phyloP scores from a whole-genome alignment of 1,284 basidiomycete genomes.

The Ganoderma lucidum region DNA sequence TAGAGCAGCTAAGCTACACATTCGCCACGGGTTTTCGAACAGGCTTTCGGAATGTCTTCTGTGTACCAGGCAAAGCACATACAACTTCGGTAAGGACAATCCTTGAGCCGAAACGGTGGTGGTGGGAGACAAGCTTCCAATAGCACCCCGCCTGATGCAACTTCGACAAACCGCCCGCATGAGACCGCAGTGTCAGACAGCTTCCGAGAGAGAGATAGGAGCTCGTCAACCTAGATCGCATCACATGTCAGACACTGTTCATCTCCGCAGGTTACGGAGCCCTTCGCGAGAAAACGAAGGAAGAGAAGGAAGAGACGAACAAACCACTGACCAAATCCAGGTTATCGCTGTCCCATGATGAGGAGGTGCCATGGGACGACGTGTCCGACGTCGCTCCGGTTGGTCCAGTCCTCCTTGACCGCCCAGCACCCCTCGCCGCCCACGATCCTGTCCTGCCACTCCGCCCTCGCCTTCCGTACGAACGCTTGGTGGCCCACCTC shows the following conservation, averaged over 20 bases:
- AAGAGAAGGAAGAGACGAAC: not conserved
- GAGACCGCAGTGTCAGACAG: not conserved
- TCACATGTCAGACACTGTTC: not conserved
- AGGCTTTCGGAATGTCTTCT: not conserved
- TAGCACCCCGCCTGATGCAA: not conserved
- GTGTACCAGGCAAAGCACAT: not conserved
- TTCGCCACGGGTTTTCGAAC: not conserved
- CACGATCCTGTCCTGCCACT: slow-evolving; percentile 10
- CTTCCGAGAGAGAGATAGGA: not conserved
- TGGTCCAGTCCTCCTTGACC: slow-evolving; percentile 5
- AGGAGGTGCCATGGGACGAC: slow-evolving; percentile 4
- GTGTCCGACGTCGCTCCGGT: slow-evolving; percentile 6
- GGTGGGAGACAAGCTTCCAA: slow-evolving; percentile 1
- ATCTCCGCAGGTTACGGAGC: not conserved
- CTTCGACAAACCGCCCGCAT: not conserved
- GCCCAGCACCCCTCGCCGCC: slow-evolving; percentile 19
- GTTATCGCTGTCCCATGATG: not conserved
- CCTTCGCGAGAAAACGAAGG: not conserved
- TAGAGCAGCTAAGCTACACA: not conserved
- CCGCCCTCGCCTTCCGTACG: not conserved
- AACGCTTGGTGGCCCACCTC: not conserved
- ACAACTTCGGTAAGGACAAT: not conserved
- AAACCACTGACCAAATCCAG: not conserved
- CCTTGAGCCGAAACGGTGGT: not conserved
- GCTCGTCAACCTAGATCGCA: not conserved